Evolutionary conservation across 2,329 filamentous ascomycete species (phyloP), one percentile per base, ranked within the genome.

Genomic region (Xylariales sp.): DNA sequence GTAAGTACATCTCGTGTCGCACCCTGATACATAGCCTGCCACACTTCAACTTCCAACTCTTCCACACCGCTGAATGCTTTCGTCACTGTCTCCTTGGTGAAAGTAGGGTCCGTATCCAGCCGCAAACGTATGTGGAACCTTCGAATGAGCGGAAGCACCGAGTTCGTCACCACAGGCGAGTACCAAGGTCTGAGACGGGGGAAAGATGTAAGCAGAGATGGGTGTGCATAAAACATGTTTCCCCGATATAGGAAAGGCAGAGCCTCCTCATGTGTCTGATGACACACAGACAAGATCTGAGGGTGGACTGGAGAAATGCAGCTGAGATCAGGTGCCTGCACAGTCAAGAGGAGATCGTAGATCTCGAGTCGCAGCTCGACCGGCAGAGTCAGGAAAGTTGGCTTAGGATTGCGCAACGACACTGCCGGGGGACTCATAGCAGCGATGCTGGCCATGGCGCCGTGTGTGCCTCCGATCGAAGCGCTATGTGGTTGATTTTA

Each of bases 311-410:
- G 34, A 39, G 16, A 39, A 38, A 33, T 37, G 34, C 37, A 33
- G 18, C 33, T 33, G 21, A 15, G 15, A 24, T 30, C 33, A 40
- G 41, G 39, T 37, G 41, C 42, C 34, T 43, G 25, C 17, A 24
- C 25, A 56, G 27, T 15, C 40, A 72, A 64, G 35, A 72, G 66
- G 44, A 63, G 51, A 16, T 51, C 41, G 56, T 70, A 71, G 44
- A 72, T 66, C 38, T 70, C 59, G 40, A 69, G 60, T 27, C 69
- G 67, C 47, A 72, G 57, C 49, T 72, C 69, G 33, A 63, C 47
- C 23, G 67, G 67, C 17, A 72, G 59, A 37, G 56, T 54, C 27
- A 72, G 57, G 44, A 72, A 53, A 5, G 43, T 45, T 12, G 47
- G 23, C 17, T 33, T 12, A n/a, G n/a, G n/a, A n/a, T n/a, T n/a